Base-by-base conservation (phyloP, 2,329 filamentous ascomycete genomes). In the Claviceps monticola region DNA sequence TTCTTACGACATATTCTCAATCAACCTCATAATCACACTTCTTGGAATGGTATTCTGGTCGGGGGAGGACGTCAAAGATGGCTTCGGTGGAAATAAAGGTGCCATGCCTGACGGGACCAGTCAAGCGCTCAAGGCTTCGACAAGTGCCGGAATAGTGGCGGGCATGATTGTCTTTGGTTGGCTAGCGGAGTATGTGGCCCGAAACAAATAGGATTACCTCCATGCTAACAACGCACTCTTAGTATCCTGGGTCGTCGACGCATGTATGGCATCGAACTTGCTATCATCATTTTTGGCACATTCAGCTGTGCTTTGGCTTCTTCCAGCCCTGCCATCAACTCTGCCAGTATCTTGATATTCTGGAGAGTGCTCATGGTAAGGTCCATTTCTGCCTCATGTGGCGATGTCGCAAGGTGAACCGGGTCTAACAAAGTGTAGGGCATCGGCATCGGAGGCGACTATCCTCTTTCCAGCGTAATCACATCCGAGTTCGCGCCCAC, bases 401-500 rank as follows among this genome's bases (percentile, higher is more conserved):
- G 8, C 26, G 26, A 29, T 9, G 11, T 29, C 26, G 14, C 16
- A 23, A 21, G 36, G 6, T 39, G 46, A 9, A 13, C 3, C 14
- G 17, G 2, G n/a, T 53, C 54, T 53, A 49, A 55, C 46, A 29
- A 13, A 19, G n/a, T 7, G 21, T 39, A 72, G 70, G 85, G 85
- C 38, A 74, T 88, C 54, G 85, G 84, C 34, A 87, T 89, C 49
- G 86, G 87, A 57, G 87, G 86, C 55, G 87, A 93, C 62, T 93
- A 93, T 64, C 88, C 88, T 2, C 72, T 93, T 6, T 85, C 80
- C 46, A 83, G 84, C 0, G 84, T 93, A 50, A 90, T 90, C 57
- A 91, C 86, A 5, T 84, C 86, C 11, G 87, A 93, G 74, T 91
- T 91, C 63, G 85, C 86, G 8, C 88, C 85, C 2, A 91, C 86